These are phyloP conservation scores for Yamadazyma friedrichii DNA, from an alignment of 1,139 yeast species.

Conservation along the genomic window DNA sequence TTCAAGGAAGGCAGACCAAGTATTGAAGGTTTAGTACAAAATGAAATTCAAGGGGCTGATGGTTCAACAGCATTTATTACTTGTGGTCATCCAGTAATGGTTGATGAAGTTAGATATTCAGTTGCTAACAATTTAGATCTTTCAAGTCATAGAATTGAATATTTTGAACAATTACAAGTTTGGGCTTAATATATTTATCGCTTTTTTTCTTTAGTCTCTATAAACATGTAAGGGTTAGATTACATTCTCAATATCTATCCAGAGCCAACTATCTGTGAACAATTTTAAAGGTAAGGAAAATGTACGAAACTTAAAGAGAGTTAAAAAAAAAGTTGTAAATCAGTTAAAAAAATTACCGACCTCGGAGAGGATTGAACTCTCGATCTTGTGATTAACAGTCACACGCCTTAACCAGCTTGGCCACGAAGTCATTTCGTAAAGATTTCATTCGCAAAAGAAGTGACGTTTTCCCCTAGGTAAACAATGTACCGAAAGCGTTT, in stretches of 20 bases:
- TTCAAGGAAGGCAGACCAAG: conserved; percentile 33
- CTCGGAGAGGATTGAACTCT: conserved; percentile 37
- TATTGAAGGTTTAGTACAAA: conserved; percentile 21
- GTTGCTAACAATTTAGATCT: conserved; percentile 22
- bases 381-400: conserved; percentile 41
- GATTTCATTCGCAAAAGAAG: too few species aligned
- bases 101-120: conserved; percentile 27
- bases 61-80: conserved; percentile 34
- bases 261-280: too few species aligned
- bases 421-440: conserved; percentile 29
- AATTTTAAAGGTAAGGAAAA: too few species aligned
- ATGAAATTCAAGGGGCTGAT: conserved; percentile 22
- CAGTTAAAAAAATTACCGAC: conserved; percentile 21
- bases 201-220: background rate
- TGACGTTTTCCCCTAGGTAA: too few species aligned
- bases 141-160: conserved; percentile 23
- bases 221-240: too few species aligned
- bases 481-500: too few species aligned
- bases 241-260: too few species aligned
- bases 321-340: too few species aligned
- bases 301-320: too few species aligned
- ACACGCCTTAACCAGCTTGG: conserved; percentile 42
- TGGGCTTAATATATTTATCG: conserved; percentile 20
- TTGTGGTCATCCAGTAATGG: conserved; percentile 40
- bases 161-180: conserved; percentile 28